Base-by-base conservation (phyloP, 1,139 yeast species). In the Geotrichum citri-aurantii region DNA sequence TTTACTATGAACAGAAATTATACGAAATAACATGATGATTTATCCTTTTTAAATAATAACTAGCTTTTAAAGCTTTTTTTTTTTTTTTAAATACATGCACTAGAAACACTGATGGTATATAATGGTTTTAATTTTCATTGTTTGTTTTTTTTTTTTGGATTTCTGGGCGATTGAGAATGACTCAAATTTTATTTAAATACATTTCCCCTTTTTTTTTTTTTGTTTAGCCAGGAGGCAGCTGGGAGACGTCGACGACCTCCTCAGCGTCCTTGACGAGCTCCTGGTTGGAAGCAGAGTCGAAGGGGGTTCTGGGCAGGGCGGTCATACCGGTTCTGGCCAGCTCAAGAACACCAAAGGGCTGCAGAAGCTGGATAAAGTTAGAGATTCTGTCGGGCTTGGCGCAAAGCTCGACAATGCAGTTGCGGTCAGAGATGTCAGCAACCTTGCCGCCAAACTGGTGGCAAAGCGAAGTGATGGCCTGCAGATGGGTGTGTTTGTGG, bases 321-420 rank as follows among this genome's bases (percentile, higher is more conserved):
- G 93, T 90, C 96, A 92, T 90, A 76, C 99, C 99, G 26, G 96
- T 87, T 76, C 99, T 84, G 54, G 98, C 97, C 67, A 93, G 87
- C 76, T 93, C 99, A 72, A 93, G 81, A 61, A 93, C 86, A 68
- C 99, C 99, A 71, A 93, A 93, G 55, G 99, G 99, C 71, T 90
- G 95, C 70, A 92, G 80, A 70, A 93, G 82, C 65, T 88, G 89
- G 71, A 93, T 82, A 74, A 91, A 91, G 48, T 95, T 85, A 52
- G 93, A 79, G 63, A 93, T 81, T 74, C 97, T 84, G 57, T 89
- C 83, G 44, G 98, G 98, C 74, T 93, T 92, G 59, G 99, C 99
- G 66, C 90, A 81, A 66, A 93, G 81, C 78, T 93, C 99, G 59
- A 93, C 92, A 70, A 93, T 85, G 72, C 96, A 95, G 75, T 91